A percentile compares a stretch with the other conserved stretches of the same genome.
phyloP scores from a whole-genome alignment of 352 stramenopile species.

The Globisporangium nagaii region DNA sequence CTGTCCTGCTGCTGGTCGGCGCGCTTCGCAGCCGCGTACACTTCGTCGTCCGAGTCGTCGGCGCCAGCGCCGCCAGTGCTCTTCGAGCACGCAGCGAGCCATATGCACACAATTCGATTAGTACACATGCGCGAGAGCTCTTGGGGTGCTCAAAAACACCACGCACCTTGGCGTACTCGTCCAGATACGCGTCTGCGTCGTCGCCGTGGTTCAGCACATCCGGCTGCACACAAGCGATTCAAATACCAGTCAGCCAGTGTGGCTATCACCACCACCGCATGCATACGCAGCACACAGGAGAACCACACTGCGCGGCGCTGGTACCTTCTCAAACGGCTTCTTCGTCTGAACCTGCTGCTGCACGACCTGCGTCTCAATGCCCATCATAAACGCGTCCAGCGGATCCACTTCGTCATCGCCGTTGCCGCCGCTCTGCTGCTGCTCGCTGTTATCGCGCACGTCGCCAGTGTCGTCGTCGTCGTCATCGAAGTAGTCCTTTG shows the following conservation, averaged over 20 bases:
- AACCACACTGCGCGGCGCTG: background rate
- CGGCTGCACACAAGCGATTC: background rate
- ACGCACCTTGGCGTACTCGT: conserved; percentile 12
- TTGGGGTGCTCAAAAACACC: too few relatives aligned
- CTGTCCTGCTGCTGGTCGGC: too few relatives aligned
- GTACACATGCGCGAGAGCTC: too few relatives aligned
- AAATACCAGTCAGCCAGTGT: too few relatives aligned
- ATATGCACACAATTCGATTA: too few relatives aligned
- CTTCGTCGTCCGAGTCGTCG: conserved; percentile 70
- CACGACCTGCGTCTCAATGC: conserved; percentile 72
- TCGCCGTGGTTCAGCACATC: conserved; percentile 16
- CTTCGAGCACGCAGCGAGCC: conserved; percentile 14
- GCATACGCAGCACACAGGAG: too few relatives aligned
- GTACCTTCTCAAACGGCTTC: conserved; percentile 31
- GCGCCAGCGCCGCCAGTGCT: conserved; percentile 9
- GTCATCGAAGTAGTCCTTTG: conserved; percentile 63
- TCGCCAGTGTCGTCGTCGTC: conserved; percentile 29
- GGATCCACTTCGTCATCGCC: conserved; percentile 62
- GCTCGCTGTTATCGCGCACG: background rate
- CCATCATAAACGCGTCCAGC: conserved; percentile 81
- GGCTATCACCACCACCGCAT: background rate
- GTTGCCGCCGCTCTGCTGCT: background rate
- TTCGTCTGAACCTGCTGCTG: conserved; percentile 25
- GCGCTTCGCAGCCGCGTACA: conserved; percentile 58
- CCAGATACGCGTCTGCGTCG: conserved; percentile 22